Conservation (phyloP, 2,329 filamentous ascomycete genomes). For the Ophioceras dolichostomum region DNA sequence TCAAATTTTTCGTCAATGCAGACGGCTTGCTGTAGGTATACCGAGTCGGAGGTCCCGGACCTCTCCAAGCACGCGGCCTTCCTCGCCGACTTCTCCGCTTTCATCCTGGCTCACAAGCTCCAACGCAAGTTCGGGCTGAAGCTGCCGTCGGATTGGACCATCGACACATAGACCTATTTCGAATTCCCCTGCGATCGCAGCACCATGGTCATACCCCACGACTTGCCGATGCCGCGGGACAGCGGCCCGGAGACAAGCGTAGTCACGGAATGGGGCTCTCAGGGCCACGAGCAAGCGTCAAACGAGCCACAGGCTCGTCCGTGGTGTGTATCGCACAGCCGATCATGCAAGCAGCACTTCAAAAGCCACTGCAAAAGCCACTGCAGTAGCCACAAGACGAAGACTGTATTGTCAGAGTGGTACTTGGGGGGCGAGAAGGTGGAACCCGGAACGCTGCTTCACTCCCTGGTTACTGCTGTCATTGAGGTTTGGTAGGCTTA, state of each 20-base stretch:
- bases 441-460: neutral
- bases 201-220: neutral
- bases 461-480: too few species aligned
- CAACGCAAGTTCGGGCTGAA: neutral
- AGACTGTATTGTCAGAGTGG: neutral
- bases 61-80: neutral
- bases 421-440: neutral
- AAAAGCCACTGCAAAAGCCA: neutral
- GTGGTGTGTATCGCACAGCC: too few species aligned
- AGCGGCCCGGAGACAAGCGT: neutral
- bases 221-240: neutral
- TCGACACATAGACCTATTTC: neutral
- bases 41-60: neutral
- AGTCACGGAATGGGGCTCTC: neutral
- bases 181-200: neutral
- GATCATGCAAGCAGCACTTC: too few species aligned
- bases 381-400: neutral
- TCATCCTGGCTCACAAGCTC: neutral
- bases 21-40: neutral
- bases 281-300: neutral
- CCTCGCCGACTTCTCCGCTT: neutral
- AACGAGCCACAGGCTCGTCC: neutral
- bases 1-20: neutral
- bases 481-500: too few species aligned
- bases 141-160: neutral